A percentile compares a stretch with the other conserved stretches of the same genome.
Evolutionary conservation across 2,329 filamentous ascomycete species (phyloP).

Genomic region (Sclerotinia sclerotiorum): DNA sequence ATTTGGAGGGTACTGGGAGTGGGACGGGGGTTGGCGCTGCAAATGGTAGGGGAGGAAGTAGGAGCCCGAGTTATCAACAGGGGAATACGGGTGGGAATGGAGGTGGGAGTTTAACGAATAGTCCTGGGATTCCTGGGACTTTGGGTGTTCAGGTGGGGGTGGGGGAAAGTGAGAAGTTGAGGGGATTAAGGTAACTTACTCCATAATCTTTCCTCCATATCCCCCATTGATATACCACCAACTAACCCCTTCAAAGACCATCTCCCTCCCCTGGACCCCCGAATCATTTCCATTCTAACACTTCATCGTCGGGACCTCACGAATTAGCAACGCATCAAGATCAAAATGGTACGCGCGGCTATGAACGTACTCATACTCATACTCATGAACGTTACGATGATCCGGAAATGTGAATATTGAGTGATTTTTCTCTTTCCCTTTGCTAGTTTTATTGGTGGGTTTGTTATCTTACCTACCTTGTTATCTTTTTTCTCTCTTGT

Average conservation of each 20-base stretch:
- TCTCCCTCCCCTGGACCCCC: neutral
- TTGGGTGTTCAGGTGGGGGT: neutral
- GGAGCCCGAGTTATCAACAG: neutral
- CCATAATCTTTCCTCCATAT: neutral
- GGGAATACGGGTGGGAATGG: neutral
- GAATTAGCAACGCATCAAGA: conserved; percentile 9
- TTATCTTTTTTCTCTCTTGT: neutral
- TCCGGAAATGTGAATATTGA: conserved; percentile 21
- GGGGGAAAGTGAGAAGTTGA: neutral
- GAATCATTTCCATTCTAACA: neutral
- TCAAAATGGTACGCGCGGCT: neutral
- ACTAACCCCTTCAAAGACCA: neutral
- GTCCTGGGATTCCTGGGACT: neutral
- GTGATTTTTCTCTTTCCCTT: neutral
- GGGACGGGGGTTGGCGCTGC: neutral
- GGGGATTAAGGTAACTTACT: neutral
- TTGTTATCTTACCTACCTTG: too few relatives aligned
- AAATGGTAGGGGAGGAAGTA: neutral
- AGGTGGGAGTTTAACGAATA: neutral
- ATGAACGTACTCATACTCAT: neutral
- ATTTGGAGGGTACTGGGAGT: neutral
- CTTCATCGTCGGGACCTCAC: neutral
- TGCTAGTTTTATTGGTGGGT: too few relatives aligned
- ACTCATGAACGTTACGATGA: conserved; percentile 13
- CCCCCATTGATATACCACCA: neutral